These are phyloP conservation scores for Cyclostephanos tholiformis DNA, from an alignment of 108 stramenopile genomes.

Conservation along the genomic window DNA sequence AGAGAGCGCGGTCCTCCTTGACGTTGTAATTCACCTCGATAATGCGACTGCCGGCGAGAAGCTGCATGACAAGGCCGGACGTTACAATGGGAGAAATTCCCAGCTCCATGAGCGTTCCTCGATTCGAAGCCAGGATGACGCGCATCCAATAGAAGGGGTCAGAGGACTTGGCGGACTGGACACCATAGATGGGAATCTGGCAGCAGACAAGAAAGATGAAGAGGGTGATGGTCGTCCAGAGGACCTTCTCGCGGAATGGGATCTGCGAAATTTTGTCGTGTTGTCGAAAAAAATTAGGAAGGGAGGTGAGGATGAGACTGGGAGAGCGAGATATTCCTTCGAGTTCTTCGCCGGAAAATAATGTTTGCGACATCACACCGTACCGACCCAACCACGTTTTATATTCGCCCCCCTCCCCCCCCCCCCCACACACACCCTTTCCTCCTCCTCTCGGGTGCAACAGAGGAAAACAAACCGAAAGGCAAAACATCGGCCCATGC, in stretches of 20 bases:
- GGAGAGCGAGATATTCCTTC: background rate
- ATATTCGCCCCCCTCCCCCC: too few relatives aligned
- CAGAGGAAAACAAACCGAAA: too few relatives aligned
- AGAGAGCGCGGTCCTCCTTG: conserved; percentile 98
- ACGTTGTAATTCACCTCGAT: conserved; percentile 98
- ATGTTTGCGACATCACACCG: too few relatives aligned
- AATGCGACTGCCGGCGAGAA: conserved; percentile 94
- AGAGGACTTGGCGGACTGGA: conserved; percentile 95
- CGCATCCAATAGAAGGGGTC: conserved; percentile 99
- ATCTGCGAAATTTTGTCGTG: conserved; percentile 20
- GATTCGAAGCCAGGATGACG: conserved; percentile 99
- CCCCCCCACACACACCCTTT: too few relatives aligned
- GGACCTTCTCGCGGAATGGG: conserved; percentile 98
- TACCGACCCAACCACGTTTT: too few relatives aligned
- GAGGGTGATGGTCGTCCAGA: conserved; percentile 98
- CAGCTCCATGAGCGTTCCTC: conserved; percentile 99
- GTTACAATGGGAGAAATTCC: conserved; percentile 98
- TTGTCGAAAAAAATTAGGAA: background rate
- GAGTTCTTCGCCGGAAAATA: background rate
- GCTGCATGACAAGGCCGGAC: conserved; percentile 94
- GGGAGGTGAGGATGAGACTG: background rate
- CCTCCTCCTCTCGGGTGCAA: too few relatives aligned
- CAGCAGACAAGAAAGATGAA: conserved; percentile 99
- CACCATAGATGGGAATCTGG: conserved; percentile 99
- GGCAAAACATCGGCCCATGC: too few relatives aligned